Evolutionary conservation across 2,329 filamentous ascomycete genomes (phyloP).

Genomic region (Claviceps purpurea): DNA sequence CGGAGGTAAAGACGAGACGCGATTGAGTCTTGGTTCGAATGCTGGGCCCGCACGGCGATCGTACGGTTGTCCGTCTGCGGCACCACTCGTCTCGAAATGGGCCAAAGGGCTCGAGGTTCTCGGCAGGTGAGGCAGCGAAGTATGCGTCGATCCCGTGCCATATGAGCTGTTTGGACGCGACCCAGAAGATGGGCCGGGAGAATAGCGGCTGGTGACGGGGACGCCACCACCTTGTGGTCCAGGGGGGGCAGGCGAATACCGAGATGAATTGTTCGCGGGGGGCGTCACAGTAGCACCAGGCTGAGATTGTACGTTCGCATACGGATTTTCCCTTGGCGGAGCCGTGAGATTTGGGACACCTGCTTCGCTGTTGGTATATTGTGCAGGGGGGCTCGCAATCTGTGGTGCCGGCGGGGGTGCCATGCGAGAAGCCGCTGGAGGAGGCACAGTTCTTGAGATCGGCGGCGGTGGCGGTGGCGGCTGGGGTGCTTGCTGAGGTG

Average conservation of each 20-base stretch:
- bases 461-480: constrained; percentile 19
- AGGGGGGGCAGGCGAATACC: constrained; percentile 50
- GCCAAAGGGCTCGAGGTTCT: constrained; percentile 53
- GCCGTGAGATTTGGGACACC: constrained; percentile 33
- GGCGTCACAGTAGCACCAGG: constrained; percentile 18
- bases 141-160: constrained; percentile 24
- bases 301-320: constrained; percentile 31
- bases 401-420: constrained; percentile 9
- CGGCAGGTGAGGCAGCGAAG: constrained; percentile 44
- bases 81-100: constrained; percentile 43
- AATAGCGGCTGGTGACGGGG: constrained; percentile 37
- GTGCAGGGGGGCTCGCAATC: constrained; percentile 8
- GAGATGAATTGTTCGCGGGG: constrained; percentile 22
- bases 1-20: constrained; percentile 44
- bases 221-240: constrained; percentile 23
- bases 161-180: constrained; percentile 31
- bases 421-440: constrained; percentile 11
- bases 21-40: constrained; percentile 40
- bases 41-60: constrained; percentile 38
- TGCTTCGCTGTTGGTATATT: constrained; percentile 5
- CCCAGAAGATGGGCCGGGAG: constrained; percentile 27
- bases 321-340: constrained; percentile 39
- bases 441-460: constrained; percentile 14
- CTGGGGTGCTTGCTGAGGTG: not conserved
- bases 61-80: constrained; percentile 28